Evolutionary conservation across 352 stramenopile genomes (phyloP).

Genomic region (Globisporangium paroecandrum): DNA sequence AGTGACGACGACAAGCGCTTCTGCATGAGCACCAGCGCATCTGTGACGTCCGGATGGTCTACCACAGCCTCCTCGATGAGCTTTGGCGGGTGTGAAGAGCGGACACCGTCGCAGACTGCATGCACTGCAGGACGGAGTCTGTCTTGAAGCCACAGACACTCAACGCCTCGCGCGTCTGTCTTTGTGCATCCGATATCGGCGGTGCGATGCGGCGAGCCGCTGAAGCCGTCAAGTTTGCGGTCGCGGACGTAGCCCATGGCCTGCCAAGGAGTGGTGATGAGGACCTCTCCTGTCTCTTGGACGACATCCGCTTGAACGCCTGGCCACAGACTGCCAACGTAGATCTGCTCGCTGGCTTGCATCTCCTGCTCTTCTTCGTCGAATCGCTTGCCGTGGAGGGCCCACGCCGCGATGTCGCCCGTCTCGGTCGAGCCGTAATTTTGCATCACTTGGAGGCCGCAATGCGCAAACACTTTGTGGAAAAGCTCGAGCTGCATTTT

Average conservation of each 20-base stretch:
- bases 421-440: slow-evolving; percentile 88
- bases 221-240: slow-evolving; percentile 39
- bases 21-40: slow-evolving; percentile 52
- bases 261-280: slow-evolving; percentile 81
- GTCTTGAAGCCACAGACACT: slow-evolving; percentile 63
- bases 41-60: slow-evolving; percentile 43
- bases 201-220: slow-evolving; percentile 41
- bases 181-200: slow-evolving; percentile 47
- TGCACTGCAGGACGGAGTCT: slow-evolving; percentile 49
- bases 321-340: slow-evolving; percentile 71
- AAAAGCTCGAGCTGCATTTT: slow-evolving; percentile 57
- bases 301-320: slow-evolving; percentile 46
- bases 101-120: slow-evolving; percentile 29
- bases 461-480: slow-evolving; percentile 43
- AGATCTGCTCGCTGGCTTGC: slow-evolving; percentile 31
- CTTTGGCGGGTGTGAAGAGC: slow-evolving; percentile 24
- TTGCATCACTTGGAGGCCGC: slow-evolving; percentile 71
- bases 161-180: slow-evolving; percentile 17
- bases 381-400: slow-evolving; percentile 43
- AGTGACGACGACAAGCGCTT: slow-evolving; percentile 1
- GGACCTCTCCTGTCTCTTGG: slow-evolving; percentile 51
- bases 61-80: slow-evolving; percentile 40
- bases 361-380: slow-evolving; percentile 39
- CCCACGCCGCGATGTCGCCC: slow-evolving; percentile 73
- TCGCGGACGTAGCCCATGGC: slow-evolving; percentile 68